Evolutionary conservation across 1,284 basidiomycete genomes (phyloP).

Genomic region (Entoloma clypeatum): DNA sequence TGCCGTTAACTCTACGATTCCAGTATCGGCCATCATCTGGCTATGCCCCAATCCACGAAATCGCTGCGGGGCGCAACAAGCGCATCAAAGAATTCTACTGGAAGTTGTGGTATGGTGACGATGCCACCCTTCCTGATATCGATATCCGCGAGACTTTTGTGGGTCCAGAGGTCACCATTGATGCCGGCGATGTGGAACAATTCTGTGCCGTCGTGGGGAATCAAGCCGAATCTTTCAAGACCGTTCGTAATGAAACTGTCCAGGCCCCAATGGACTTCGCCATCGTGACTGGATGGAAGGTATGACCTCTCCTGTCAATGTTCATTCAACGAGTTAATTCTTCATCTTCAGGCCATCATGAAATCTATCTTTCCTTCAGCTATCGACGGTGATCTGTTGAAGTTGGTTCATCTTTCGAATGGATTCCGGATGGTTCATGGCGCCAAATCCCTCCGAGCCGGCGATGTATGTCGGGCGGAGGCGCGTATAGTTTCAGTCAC

Average conservation of each 20-base stretch:
- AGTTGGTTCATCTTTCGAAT: conserved; percentile 95
- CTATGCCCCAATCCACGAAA: conserved; percentile 92
- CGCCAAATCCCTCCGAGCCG: conserved; percentile 73
- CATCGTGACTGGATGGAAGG: conserved; percentile 97
- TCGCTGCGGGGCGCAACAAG: conserved; percentile 80
- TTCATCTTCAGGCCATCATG: conserved; percentile 78
- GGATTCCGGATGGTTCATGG: conserved; percentile 89
- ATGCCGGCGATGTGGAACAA: conserved; percentile 72
- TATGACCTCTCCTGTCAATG: conserved; percentile 27
- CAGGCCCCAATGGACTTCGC: conserved; percentile 98
- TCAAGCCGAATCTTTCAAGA: conserved; percentile 88
- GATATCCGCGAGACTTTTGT: conserved; percentile 76
- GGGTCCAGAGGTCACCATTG: conserved; percentile 80
- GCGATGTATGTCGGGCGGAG: conserved; percentile 88
- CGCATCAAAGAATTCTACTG: conserved; percentile 97
- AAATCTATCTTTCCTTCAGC: conserved; percentile 91
- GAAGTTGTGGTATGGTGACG: conserved; percentile 93
- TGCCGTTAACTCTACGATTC: conserved; percentile 85
- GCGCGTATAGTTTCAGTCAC: conserved; percentile 87
- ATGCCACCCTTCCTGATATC: conserved; percentile 71
- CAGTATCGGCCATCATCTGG: conserved; percentile 86
- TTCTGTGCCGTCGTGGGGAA: conserved; percentile 96
- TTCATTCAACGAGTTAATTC: conserved; percentile 2
- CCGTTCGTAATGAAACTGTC: conserved; percentile 62
- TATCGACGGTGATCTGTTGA: conserved; percentile 91